Evolutionary conservation across 352 stramenopile species (phyloP).

Genomic region (Phytophthora lateralis): DNA sequence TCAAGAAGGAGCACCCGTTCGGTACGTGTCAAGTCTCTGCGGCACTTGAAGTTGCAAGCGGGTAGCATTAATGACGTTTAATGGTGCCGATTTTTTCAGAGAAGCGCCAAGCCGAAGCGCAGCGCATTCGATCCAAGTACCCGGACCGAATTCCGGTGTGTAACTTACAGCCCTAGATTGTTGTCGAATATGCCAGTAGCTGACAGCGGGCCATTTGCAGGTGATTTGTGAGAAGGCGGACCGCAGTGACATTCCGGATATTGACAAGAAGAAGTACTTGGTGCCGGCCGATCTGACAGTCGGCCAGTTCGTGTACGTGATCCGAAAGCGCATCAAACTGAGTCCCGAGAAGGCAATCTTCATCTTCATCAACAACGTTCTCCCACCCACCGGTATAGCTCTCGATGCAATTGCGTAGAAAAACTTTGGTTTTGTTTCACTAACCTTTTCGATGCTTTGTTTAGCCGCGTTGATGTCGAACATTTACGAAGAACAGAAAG

Average conservation of each 20-base stretch:
- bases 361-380: conserved; percentile 99
- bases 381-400: conserved; percentile 92
- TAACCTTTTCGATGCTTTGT: not conserved
- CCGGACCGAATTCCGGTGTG: conserved; percentile 96
- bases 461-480: conserved; percentile 97
- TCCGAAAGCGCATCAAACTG: conserved; percentile 99
- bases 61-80: conserved; percentile 21
- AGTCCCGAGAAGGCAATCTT: conserved; percentile 98
- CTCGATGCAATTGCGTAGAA: not conserved
- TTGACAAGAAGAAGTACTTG: conserved; percentile 99
- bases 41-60: not conserved
- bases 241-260: conserved; percentile 98
- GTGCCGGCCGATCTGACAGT: conserved; percentile 97
- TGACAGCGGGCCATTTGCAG: conserved; percentile 30
- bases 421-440: conserved; percentile 1
- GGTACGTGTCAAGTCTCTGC: conserved; percentile 44
- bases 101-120: conserved; percentile 97
- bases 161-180: not conserved
- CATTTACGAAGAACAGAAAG: conserved; percentile 99
- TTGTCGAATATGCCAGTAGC: not conserved
- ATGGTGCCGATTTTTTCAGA: conserved; percentile 59
- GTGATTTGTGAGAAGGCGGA: conserved; percentile 95
- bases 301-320: conserved; percentile 99
- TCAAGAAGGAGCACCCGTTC: conserved; percentile 92
- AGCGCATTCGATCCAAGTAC: conserved; percentile 99